Evolutionary conservation across 1,284 basidiomycete species (phyloP), one percentile per base, ranked within the genome.

Genomic region (Amylostereum chailletii): DNA sequence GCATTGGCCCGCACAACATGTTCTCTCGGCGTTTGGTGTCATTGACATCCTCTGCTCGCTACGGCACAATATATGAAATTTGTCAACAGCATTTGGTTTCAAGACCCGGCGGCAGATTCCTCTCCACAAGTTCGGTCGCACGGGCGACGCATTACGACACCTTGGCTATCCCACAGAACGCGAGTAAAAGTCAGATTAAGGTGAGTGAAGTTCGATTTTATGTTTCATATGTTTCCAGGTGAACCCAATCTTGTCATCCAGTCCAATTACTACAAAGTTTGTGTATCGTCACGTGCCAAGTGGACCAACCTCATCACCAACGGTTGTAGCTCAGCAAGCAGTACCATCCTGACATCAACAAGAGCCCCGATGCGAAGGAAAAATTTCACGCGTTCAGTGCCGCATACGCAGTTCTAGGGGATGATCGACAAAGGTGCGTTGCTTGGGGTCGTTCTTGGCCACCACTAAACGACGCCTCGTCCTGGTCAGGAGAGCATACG

Each of bases 261-360:
- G 74, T 64, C 73, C 19, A 73, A 66, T 48, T 76, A 69, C 48
- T 76, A 76, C 55, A 72, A 70, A 63, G 74, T 73, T 54, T 10
- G 51, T 19, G 19, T 19, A 19, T 19, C 19, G 19, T 19, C 19
- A 1, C 31, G 42, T 32, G 31, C 37, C 31, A 27, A 19, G 19
- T 19, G 19, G 19, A 19, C 19, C 19, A 19, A 19, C 19, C 19
- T 19, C 19, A 19, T 19, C 19, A 34, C 42, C 34, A 26, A 9
- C 33, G 6, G n/a, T 29, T 51, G 1, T 56, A 77, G 74, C 58
- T 78, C 48, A 77, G 74, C 63, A 77, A 77, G 53, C 54, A 63
- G 51, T 68, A 68, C 47, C 76, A 78, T 51, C 75, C 75, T 0
- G 75, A 77, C 57, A 56, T 73, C 5, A 68, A 68, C 49, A 61